Evolutionary conservation across 2,329 filamentous ascomycete genomes (phyloP), one percentile per base, ranked within the genome.

Genomic region (Ascocoryne sarcoides): DNA sequence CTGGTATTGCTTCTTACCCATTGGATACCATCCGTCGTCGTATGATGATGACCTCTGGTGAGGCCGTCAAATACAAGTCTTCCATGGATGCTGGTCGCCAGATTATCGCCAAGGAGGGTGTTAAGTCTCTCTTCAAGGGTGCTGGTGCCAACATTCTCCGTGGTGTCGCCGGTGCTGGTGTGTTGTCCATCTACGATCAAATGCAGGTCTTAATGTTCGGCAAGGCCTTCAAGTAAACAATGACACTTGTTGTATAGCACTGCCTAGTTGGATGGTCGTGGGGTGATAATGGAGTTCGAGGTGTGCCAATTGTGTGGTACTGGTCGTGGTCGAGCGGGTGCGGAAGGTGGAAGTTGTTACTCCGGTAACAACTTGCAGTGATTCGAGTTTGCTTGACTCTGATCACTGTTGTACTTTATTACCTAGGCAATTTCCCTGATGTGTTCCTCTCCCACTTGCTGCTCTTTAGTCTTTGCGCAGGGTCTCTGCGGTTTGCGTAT

Each of bases 91-190:
- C 92, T 66, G 89, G 81, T 71, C 78, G 77, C 71, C 87, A 96
- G 82, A 98, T 98, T 66, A 69, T 96, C 64, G 89, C 89, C 75
- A 86, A 85, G 75, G 92, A 96, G 79, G 92, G 92, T 80, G 75
- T 93, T 73, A 85, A 80, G 76, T 98, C 92, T 63, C 90, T 98
- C 73, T 98, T 98, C 89, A 98, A 98, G 87, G 92, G 92, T 89
- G 92, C 92, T 68, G 92, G 92, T 87, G 92, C 92, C 82, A 98
- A 98, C 87, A 98, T 98, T 67, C 92, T 98, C 76, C 92, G 92
- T 95, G 93, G 92, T 95, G 92, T 98, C 66, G 92, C 92, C 66
- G 93, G 92, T 87, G 92, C 92, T 76, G 92, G 92, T 98, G 92
- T 98, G 68, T 80, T 98, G 69, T 98, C 92, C 71, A 95, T 98